A percentile compares a stretch with the other conserved stretches of the same genome.
Conservation (phyloP, 371 early-diverging fungal genomes). For the Apophysomyces variabilis region DNA sequence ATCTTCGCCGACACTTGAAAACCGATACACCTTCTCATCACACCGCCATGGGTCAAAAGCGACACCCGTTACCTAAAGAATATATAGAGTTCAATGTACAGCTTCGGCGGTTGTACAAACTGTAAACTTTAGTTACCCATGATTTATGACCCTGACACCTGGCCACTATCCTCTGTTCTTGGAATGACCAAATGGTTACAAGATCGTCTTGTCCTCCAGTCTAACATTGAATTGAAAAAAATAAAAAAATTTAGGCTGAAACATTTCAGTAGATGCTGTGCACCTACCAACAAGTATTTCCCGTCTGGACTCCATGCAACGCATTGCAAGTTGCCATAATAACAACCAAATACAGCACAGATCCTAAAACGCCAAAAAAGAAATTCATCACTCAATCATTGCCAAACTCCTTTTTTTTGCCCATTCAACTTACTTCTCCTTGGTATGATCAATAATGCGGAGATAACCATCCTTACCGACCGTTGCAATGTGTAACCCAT, state of each 20-base stretch:
- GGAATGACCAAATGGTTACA: slow-evolving; percentile 89
- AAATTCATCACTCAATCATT: neutral
- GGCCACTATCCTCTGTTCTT: slow-evolving; percentile 80
- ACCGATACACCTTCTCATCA: slow-evolving; percentile 82
- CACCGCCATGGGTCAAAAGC: slow-evolving; percentile 92
- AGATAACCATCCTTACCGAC: slow-evolving; percentile 75
- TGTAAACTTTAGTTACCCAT: slow-evolving; percentile 63
- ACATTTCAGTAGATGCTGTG: neutral
- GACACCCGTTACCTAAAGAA: slow-evolving; percentile 68
- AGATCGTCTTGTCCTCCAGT: slow-evolving; percentile 97
- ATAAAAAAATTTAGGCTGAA: neutral
- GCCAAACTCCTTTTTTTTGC: no score
- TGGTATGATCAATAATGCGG: slow-evolving; percentile 68
- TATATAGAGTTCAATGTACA: slow-evolving; percentile 2
- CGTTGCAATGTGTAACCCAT: slow-evolving; percentile 73
- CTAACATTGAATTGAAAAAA: slow-evolving; percentile 21
- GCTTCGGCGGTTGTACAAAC: neutral
- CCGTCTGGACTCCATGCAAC: slow-evolving; percentile 92
- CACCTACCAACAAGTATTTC: slow-evolving; percentile 78
- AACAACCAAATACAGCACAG: slow-evolving; percentile 70
- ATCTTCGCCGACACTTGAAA: slow-evolving; percentile 93
- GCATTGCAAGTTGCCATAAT: slow-evolving; percentile 83
- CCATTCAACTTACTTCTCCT: slow-evolving; percentile 47
- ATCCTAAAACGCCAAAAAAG: slow-evolving; percentile 37
- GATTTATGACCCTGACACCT: slow-evolving; percentile 95